Percentiles rank a stretch among this genome's conserved stretches.
Conservation (phyloP, 163 green algal species). For the Prototheca wickerhamii region DNA sequence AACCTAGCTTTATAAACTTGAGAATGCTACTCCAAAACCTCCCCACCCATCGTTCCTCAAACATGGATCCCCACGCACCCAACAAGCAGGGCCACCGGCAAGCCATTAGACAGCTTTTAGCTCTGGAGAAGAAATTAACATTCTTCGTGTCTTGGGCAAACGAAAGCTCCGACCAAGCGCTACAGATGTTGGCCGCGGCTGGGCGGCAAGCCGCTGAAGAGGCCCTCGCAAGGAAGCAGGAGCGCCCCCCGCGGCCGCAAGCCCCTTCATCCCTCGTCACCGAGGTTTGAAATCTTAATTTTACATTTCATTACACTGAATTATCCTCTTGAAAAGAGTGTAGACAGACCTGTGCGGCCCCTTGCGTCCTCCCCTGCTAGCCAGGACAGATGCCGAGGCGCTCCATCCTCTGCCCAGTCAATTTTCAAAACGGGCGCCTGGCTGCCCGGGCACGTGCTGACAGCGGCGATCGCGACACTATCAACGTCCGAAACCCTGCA, state of each 20-base stretch:
- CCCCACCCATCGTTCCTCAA: neutral
- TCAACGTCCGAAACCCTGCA: neutral
- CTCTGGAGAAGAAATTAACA: slow-evolving; percentile 39
- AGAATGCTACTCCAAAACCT: neutral
- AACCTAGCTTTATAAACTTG: neutral
- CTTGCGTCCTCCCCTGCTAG: too few species aligned
- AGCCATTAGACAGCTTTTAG: slow-evolving; percentile 10
- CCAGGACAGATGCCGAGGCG: too few species aligned
- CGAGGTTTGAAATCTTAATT: neutral
- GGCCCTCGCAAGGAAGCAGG: neutral
- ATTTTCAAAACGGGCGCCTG: too few species aligned
- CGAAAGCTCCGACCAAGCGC: slow-evolving; percentile 18
- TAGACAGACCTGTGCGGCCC: neutral
- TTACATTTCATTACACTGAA: neutral
- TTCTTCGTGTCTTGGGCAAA: slow-evolving; percentile 52
- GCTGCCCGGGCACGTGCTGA: neutral
- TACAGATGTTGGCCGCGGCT: neutral
- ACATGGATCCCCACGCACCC: neutral
- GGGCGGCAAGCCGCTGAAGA: neutral
- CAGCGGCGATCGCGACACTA: neutral
- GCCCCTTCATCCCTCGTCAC: too few species aligned
- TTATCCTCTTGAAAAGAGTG: neutral
- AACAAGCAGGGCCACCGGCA: slow-evolving; percentile 9
- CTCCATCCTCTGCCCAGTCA: too few species aligned
- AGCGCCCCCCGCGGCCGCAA: too few species aligned